Base-by-base conservation (phyloP, 352 stramenopile genomes). In the Pythium periplocum region DNA sequence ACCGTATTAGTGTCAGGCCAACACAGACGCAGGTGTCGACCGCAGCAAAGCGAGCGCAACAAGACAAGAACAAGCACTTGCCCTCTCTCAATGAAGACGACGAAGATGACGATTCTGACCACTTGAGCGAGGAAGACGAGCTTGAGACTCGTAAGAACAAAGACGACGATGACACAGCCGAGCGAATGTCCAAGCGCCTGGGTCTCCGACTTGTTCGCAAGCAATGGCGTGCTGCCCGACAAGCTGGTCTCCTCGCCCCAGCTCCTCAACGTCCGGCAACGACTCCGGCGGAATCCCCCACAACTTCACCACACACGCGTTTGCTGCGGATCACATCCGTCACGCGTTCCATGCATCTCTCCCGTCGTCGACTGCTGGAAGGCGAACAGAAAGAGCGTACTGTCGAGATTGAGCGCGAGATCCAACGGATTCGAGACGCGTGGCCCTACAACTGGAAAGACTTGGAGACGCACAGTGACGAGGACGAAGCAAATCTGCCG, bases 361-460 rank as follows among this genome's bases (percentile, higher is more conserved):
- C 73, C 3, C 64, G 67, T 10, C 68, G 62, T 45, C 61, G 73
- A 44, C 59, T 71, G 31, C 59, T 59, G 3, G 37, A 66, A 48
- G 43, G 43, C 6, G 47, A 66, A 37, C 34, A 48, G 9, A 48
- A 49, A 33, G 6, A 55, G 12, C 9, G 38, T 42, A 12, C 7
- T 10, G 53, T 41, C n/a, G 17, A 44, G 30, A 61, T 84, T 34
- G 67, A 77, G 4, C 60, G 74, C 35, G 64, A 87, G 46, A 61
- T 93, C 49, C 65, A 70, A 8, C 71, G 61, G 41, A 88, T 93
- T 54, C 79, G 82, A 10, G 64, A 73, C 43, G 78, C 68, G 9
- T 93, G 79, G 82, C 79, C 79, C 9, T 82, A 87, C 56, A 65
- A 72, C 9, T 87, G 79, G 79, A 54, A 52, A 43, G 59, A 78